phyloP scores from a whole-genome alignment of 225 moss, liverwort and hornwort genomes.

The Rhytidiadelphus loreus region DNA sequence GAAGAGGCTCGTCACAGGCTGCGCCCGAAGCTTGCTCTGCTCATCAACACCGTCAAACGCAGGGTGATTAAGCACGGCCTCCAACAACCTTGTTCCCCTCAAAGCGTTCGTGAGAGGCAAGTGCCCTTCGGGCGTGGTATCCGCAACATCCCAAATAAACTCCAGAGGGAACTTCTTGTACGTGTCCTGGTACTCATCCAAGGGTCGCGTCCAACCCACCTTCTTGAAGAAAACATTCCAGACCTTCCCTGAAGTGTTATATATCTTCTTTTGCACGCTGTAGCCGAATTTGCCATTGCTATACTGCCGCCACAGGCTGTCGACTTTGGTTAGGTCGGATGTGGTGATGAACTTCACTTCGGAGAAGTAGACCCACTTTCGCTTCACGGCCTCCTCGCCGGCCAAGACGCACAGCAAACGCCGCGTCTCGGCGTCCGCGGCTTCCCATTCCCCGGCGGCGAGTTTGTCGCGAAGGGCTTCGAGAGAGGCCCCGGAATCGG shows the following conservation, averaged over 20 bases:
- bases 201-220: conserved; percentile 73
- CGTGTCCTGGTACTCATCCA: conserved; percentile 69
- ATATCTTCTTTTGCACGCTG: conserved; percentile 78
- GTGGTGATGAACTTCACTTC: conserved; percentile 82
- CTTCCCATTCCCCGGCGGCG: conserved; percentile 89
- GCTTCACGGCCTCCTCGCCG: conserved; percentile 71
- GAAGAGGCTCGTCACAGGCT: conserved; percentile 28
- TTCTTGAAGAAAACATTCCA: conserved; percentile 74
- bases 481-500: conserved; percentile 59
- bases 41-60: conserved; percentile 71
- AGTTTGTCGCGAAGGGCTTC: conserved; percentile 59
- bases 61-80: conserved; percentile 66
- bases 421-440: conserved; percentile 87
- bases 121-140: conserved; percentile 74
- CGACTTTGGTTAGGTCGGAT: conserved; percentile 61
- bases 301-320: conserved; percentile 74
- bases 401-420: conserved; percentile 65
- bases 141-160: conserved; percentile 80
- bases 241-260: conserved; percentile 43
- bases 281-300: conserved; percentile 85
- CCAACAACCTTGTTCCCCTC: conserved; percentile 70
- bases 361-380: conserved; percentile 93
- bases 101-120: conserved; percentile 88
- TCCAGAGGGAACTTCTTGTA: conserved; percentile 93
- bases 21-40: conserved; percentile 28